phyloP scores from a whole-genome alignment of 139 green algal genomes.

The Volvox africanus region DNA sequence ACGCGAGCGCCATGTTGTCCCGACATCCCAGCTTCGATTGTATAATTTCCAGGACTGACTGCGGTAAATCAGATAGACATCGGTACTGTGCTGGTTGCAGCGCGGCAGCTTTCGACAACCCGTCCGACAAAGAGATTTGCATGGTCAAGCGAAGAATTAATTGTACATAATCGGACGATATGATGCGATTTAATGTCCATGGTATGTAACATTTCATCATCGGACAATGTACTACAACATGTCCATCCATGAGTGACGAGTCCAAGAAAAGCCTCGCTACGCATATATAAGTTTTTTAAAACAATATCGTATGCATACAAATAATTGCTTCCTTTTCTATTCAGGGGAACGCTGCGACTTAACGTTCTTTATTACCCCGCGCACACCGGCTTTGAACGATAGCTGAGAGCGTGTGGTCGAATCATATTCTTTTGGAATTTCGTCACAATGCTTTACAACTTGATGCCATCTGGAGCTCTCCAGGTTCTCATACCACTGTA shows the following conservation, averaged over 20 bases:
- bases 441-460: constrained; percentile 3
- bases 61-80: not conserved
- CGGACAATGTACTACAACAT: no score
- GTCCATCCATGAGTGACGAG: no score
- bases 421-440: not conserved
- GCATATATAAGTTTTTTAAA: no score
- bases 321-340: not conserved
- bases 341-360: not conserved
- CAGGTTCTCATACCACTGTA: constrained; percentile 1
- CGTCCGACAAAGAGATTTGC: not conserved
- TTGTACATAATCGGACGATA: no score
- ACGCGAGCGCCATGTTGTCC: not conserved
- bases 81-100: not conserved
- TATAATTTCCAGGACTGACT: not conserved
- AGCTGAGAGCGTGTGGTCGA: not conserved
- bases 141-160: no score
- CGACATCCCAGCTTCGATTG: not conserved
- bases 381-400: constrained; percentile 3
- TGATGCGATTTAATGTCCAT: no score
- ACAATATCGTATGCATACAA: not conserved
- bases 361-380: not conserved
- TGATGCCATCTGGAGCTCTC: not conserved
- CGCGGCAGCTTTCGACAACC: not conserved
- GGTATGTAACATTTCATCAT: no score
- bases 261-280: no score